Base-by-base conservation (phyloP, 495 filamentous ascomycete species). In the Friedmanniomyces endolithicus region DNA sequence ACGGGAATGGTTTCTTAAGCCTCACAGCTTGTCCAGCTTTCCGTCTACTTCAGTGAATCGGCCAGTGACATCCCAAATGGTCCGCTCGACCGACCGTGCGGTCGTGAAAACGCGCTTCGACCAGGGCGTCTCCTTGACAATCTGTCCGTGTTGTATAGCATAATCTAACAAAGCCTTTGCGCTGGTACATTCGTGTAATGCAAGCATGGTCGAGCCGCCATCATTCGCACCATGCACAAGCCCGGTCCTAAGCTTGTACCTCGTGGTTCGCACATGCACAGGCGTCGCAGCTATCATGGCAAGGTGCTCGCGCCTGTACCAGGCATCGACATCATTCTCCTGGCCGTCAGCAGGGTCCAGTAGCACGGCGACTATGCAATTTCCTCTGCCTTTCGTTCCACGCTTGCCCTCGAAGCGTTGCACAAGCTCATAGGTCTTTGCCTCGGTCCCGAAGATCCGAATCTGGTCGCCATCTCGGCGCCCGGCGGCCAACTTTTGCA, bases 41-140 rank as follows among this genome's bases (percentile, higher is more conserved):
- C 11, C 17, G 6, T 45, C 54, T 1, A 12, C 6, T 27, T 51
- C 25, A 19, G 3, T n/a, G 29, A 50, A 46, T 20, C 25, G 3
- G 17, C 54, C 47, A 11, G 54, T 56, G 11, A 56, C 27, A 23
- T 56, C 54, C 54, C 54, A 56, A 20, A 56, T 44, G 9, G 45
- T 40, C 31, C 54, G 54, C 47, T 56, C 31, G 16, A 56, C 54
- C 25, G 19, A 19, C 19, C 27, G 27, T 2, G 54, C 54, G n/a
- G 11, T 44, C 1, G 12, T 14, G 24, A 56, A 56, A 23, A 56
- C 40, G 9, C 54, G 54, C 31, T 56, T 51, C 1, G 46, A 40
- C 54, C 54, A 56, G 6, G 45, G 33, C 14, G 54, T 56, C 34
- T 56, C 54, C 25, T 25, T 29, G 17, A 51, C 45, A 31, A 55